These are phyloP conservation scores for Termitomyces sp. DNA, from an alignment of 768 basidiomycete species.

Conservation along the genomic window DNA sequence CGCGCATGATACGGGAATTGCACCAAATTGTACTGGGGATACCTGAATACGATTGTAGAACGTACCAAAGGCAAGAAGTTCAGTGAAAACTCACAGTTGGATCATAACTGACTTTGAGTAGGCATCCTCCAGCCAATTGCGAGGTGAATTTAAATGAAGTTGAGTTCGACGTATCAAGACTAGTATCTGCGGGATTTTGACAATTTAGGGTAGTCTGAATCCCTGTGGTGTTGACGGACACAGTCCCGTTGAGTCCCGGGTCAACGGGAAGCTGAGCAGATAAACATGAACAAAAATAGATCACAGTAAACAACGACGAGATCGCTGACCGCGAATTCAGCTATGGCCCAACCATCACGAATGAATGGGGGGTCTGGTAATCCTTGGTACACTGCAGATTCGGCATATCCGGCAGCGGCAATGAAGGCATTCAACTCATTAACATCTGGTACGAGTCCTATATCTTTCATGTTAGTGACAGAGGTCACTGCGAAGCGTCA, in stretches of 20 bases:
- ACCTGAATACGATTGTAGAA: constrained; percentile 15
- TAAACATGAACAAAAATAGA: neutral
- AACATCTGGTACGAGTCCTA: constrained; percentile 42
- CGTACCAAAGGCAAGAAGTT: neutral
- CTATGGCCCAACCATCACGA: constrained; percentile 42
- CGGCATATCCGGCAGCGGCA: constrained; percentile 53
- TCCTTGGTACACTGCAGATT: constrained; percentile 36
- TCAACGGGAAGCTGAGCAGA: constrained; percentile 33
- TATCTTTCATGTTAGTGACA: constrained; percentile 33
- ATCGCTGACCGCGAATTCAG: constrained; percentile 41
- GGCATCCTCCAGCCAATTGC: constrained; percentile 45
- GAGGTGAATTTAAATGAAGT: constrained; percentile 28
- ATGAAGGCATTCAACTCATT: constrained; percentile 44
- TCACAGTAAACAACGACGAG: neutral
- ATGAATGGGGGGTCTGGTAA: constrained; percentile 59
- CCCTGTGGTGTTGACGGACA: constrained; percentile 48
- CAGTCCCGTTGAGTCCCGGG: constrained; percentile 43
- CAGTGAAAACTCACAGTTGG: constrained; percentile 20
- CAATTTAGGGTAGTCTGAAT: constrained; percentile 45
- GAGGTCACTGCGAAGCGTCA: constrained; percentile 20
- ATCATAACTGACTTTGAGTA: constrained; percentile 28
- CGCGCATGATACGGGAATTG: constrained; percentile 29
- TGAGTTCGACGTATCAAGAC: constrained; percentile 12
- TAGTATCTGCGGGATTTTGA: constrained; percentile 26
- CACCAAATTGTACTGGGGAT: constrained; percentile 45